Evolutionary conservation across 352 stramenopile genomes (phyloP).

Genomic region (Phytophthora vignae): DNA sequence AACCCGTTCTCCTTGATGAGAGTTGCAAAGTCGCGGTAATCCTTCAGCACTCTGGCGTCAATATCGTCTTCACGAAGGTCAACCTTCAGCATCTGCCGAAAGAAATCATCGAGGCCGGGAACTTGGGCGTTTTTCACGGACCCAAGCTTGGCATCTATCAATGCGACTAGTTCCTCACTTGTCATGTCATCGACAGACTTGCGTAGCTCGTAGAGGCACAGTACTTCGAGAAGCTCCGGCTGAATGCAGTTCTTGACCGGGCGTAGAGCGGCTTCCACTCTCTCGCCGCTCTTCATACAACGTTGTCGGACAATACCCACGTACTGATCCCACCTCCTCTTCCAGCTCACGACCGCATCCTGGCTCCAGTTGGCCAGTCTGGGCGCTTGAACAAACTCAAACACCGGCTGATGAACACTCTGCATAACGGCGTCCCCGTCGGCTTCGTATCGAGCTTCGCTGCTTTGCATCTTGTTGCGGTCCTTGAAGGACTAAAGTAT

Average conservation of each 20-base stretch:
- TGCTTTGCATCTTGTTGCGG: background rate
- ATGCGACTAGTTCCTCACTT: constrained; percentile 1
- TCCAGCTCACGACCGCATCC: constrained; percentile 6
- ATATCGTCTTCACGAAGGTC: constrained; percentile 21
- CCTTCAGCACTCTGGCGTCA: constrained; percentile 25
- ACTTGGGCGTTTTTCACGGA: constrained; percentile 18
- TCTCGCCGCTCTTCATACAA: constrained; percentile 4
- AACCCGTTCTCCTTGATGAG: constrained; percentile 20
- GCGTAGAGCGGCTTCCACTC: background rate
- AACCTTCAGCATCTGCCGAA: constrained; percentile 20
- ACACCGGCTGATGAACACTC: background rate
- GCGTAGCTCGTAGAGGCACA: constrained; percentile 11
- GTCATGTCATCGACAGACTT: background rate
- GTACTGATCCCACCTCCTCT: constrained; percentile 8
- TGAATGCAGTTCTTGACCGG: background rate
- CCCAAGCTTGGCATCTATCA: background rate
- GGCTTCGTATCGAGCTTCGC: background rate
- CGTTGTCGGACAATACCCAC: constrained; percentile 5
- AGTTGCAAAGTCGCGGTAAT: constrained; percentile 15
- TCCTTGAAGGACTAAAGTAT: background rate
- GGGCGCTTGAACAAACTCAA: background rate
- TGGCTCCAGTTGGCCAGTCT: background rate
- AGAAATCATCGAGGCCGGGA: constrained; percentile 23
- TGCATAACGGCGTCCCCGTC: constrained; percentile 10
- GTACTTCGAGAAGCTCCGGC: background rate